These are phyloP conservation scores for Oryza coarctata DNA, from an alignment of 176 grass and related monocot genomes.

Conservation along the genomic window DNA sequence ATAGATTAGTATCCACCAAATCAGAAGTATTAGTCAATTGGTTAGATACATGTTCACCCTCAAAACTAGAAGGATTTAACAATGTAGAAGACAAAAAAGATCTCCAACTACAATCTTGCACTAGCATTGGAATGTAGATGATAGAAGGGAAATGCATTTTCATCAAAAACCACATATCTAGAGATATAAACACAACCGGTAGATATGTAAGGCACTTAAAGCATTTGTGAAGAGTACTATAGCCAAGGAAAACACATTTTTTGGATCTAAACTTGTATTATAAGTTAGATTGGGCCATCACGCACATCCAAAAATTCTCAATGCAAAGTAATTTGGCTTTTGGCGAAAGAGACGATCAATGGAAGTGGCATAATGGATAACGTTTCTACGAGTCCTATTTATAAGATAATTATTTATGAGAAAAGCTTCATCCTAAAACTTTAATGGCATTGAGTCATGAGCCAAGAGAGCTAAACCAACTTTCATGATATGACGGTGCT, in stretches of 20 bases:
- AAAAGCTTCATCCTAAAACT: no score
- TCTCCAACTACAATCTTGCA: no score
- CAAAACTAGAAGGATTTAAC: no score
- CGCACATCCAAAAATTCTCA: neutral
- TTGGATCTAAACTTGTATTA: neutral
- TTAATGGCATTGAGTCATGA: neutral
- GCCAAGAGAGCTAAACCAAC: neutral
- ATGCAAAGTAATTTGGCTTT: neutral
- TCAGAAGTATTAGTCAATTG: no score
- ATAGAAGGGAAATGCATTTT: neutral
- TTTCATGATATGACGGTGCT: no score
- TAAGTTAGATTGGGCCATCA: neutral
- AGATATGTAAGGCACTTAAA: neutral
- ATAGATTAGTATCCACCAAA: no score
- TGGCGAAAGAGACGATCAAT: neutral
- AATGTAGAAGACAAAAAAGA: no score
- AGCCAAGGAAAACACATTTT: neutral
- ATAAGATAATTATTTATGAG: no score
- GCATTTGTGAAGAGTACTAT: no score
- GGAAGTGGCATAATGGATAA: neutral
- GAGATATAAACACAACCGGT: constrained; percentile 14
- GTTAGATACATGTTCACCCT: no score
- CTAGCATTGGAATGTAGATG: neutral
- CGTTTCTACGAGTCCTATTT: neutral
- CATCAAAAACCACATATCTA: neutral